These are phyloP conservation scores for Triticum dicoccoides DNA, from an alignment of 176 grass and related monocot genomes.

Conservation along the genomic window DNA sequence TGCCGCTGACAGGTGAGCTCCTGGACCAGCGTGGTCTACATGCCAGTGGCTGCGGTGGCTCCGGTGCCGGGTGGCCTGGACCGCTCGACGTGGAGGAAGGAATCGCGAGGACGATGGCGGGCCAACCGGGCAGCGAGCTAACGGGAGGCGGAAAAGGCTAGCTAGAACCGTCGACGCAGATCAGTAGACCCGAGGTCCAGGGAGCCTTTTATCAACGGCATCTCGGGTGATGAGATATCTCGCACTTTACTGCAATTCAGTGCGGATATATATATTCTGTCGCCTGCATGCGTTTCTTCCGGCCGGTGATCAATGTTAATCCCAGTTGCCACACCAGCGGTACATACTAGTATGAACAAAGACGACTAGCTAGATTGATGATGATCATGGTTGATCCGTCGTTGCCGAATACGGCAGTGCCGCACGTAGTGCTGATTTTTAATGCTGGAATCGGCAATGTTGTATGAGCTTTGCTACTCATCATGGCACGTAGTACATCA, in stretches of 20 bases:
- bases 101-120: constrained; percentile 1
- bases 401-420: background rate
- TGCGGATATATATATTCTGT: background rate
- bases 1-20: constrained; percentile 27
- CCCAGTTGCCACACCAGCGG: too few relatives aligned
- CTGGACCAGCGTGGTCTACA: background rate
- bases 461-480: too few relatives aligned
- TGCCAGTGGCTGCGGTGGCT: background rate
- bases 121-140: background rate
- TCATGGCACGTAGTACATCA: too few relatives aligned
- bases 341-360: too few relatives aligned
- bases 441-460: background rate
- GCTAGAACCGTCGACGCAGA: background rate
- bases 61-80: background rate
- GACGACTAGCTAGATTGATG: too few relatives aligned
- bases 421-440: background rate
- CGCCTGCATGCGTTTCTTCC: background rate
- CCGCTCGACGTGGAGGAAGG: constrained; percentile 16
- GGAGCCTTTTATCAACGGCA: constrained; percentile 8
- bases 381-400: too few relatives aligned
- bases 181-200: background rate
- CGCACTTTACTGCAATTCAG: background rate
- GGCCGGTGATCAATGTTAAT: too few relatives aligned
- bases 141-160: too few relatives aligned
- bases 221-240: background rate